Percentiles rank a stretch among this genome's conserved stretches.
These are phyloP conservation scores for Amaranthus palmeri DNA, from an alignment of 148 eudicot species.

Conservation along the genomic window DNA sequence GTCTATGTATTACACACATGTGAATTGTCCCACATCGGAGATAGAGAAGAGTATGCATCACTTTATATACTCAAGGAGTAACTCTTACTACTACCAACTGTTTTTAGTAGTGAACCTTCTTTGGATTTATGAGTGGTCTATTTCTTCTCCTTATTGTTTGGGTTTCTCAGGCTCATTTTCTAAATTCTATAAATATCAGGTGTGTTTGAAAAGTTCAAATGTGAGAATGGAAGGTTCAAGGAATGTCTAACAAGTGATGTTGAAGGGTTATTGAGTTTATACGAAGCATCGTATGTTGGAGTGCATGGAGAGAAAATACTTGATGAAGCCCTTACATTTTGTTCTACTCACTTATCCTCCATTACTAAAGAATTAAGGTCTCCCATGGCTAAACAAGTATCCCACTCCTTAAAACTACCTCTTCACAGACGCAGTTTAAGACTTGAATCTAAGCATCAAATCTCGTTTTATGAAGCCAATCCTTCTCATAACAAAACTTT, in stretches of 20 bases:
- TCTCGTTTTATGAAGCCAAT: slow-evolving; percentile 29
- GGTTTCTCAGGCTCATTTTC: too few species aligned
- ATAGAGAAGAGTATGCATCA: too few species aligned
- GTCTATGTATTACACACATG: too few species aligned
- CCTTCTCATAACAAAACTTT: slow-evolving; percentile 18
- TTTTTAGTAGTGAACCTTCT: too few species aligned
- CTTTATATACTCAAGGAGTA: too few species aligned
- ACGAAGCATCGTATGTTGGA: slow-evolving; percentile 25
- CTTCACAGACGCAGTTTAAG: slow-evolving; percentile 29
- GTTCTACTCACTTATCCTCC: slow-evolving; percentile 6
- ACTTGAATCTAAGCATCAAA: slow-evolving; percentile 30
- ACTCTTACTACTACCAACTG: too few species aligned
- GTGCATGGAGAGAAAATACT: slow-evolving; percentile 17
- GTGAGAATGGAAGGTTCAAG: slow-evolving; percentile 18
- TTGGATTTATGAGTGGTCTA: too few species aligned
- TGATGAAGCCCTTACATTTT: slow-evolving; percentile 21
- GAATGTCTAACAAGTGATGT: slow-evolving; percentile 13
- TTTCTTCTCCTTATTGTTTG: too few species aligned
- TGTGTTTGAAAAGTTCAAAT: slow-evolving; percentile 18
- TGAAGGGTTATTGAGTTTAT: slow-evolving; percentile 21
- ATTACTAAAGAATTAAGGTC: background rate
- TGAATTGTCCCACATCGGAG: too few species aligned
- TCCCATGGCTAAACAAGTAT: slow-evolving; percentile 9
- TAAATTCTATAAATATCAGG: too few species aligned
- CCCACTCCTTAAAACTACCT: slow-evolving; percentile 31